Evolutionary conservation across 768 basidiomycete species (phyloP), one percentile per base, ranked within the genome.

Genomic region (Coprinopsis sp.): DNA sequence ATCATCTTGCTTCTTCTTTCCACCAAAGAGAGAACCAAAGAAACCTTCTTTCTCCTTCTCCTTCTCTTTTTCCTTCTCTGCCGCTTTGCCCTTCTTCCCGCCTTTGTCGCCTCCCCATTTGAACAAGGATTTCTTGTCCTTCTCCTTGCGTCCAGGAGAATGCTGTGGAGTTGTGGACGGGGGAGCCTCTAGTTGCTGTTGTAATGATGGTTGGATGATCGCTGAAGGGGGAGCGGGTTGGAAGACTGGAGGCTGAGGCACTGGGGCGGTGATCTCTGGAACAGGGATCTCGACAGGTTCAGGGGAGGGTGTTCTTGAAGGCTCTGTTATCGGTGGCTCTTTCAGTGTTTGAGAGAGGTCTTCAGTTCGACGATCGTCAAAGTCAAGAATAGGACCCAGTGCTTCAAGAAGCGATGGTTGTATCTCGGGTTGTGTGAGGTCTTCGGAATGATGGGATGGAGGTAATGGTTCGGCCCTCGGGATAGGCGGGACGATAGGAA

Each of bases 1-100:
- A 12, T 69, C 62, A 34, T 94, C 90, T 33, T 90, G 85, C 55
- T 82, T 83, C 76, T 93, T 96, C 75, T 89, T 91, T 62, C 84
- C 74, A 19, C 91, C 83, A 62, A 97, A 97, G 3, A 97, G 71
- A 10, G 90, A 91, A 2, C 92, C 91, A 54, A 98, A 91, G 72
- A 97, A 96, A 2, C 91, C 76, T n/a, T 87, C 84, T 62, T 83
- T 82, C 58, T 86, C 83, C 58, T 78, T 79, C 54, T 84, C 77
- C 34, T 72, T 70, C 61, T 74, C 65, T 58, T 65, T 63, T 33
- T 70, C 64, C 54, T 72, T 71, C 38, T 72, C 72, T 50, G 66
- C 68, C 18, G 49, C 34, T 27, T 52, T 52, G 11, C 47, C 61
- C 55, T 81, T 85, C 67, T 83, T 87, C 40, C 69, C 67, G 29